Base-by-base conservation (phyloP, 164 flowering plant genomes). In the Liquidambar formosana region DNA sequence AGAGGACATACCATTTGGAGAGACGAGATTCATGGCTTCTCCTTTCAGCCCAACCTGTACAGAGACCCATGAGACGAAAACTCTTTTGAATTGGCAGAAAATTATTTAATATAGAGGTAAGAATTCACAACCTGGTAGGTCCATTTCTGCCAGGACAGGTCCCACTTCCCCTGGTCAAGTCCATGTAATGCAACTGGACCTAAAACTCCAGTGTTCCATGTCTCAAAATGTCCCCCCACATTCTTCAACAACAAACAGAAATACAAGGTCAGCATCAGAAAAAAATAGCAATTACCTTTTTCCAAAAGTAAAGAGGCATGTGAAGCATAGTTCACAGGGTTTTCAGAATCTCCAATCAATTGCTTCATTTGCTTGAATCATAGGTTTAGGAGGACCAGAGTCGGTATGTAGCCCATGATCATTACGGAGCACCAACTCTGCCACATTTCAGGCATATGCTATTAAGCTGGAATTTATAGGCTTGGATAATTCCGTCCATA, bases 11-110 rank as follows among this genome's bases (percentile, higher is more conserved):
- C 74, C 57, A 66, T 74, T 69, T 61, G 87, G 84, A 66, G 84
- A 81, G 38, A 71, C 73, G 18, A 84, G 79, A 65, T 79, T 76
- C 87, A 84, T 71, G 45, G 81, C 76, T 63, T 84, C 87, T 67
- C 87, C 87, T 78, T 81, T 81, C 54, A 84, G 74, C 23, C 87
- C 87, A 68, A 84, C 84, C 87, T 84, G 78, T 69, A 25, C 57
- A 64, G 59, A 33, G 41, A 65, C 21, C 43, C 10, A 26, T 73
- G 21, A 66, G 25, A 56, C 13, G 9, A 63, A 68, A 3, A 56
- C 54, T 43, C 23, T 62, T 44, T 46, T 15, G 18, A 38, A 45
- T 28, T 21, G 48, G 38, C 10, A 22, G 22, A 10, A 46, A 10
- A 60, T 43, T 46, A 43, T 27, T 11, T 45, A 66, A 47, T 28